Percentiles rank a stretch among this genome's conserved stretches.
Evolutionary conservation across 2,329 filamentous ascomycete species (phyloP).

Genomic region (Trichophaea hybrida): DNA sequence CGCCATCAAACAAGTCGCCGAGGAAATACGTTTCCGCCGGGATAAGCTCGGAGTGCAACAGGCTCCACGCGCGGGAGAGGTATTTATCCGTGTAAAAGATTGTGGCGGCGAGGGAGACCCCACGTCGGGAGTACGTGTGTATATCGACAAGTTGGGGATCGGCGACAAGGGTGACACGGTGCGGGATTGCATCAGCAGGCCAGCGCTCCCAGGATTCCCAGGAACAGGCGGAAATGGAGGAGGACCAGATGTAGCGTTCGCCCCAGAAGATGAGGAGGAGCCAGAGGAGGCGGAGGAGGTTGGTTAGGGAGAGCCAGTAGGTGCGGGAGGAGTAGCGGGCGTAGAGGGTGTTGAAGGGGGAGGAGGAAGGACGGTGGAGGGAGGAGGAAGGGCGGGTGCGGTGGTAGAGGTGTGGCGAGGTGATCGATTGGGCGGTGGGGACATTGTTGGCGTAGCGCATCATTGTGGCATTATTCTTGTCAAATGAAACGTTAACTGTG

Average conservation of each 20-base stretch:
- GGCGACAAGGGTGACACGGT: slow-evolving; percentile 70
- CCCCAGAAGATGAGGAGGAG: slow-evolving; percentile 66
- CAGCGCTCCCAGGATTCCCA: slow-evolving; percentile 90
- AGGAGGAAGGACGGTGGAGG: neutral
- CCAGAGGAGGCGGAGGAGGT: slow-evolving; percentile 60
- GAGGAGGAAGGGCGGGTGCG: neutral
- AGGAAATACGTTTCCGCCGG: slow-evolving; percentile 84
- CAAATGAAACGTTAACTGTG: too few relatives aligned
- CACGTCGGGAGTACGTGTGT: slow-evolving; percentile 80
- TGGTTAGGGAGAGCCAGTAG: slow-evolving; percentile 38
- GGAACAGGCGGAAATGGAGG: slow-evolving; percentile 54
- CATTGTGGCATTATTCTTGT: neutral
- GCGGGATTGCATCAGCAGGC: slow-evolving; percentile 64
- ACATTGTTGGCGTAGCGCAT: slow-evolving; percentile 1
- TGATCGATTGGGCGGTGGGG: neutral
- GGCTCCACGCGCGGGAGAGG: slow-evolving; percentile 65
- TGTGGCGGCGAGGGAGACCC: slow-evolving; percentile 46
- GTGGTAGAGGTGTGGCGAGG: slow-evolving; percentile 12
- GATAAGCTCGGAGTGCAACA: slow-evolving; percentile 58
- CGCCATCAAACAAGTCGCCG: slow-evolving; percentile 89
- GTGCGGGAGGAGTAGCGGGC: slow-evolving; percentile 2
- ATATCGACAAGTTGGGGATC: slow-evolving; percentile 88
- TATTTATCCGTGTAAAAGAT: slow-evolving; percentile 76
- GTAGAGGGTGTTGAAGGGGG: neutral
- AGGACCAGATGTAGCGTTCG: slow-evolving; percentile 63